A percentile compares a stretch with the other conserved stretches of the same genome.
phyloP scores from a whole-genome alignment of 1,284 basidiomycete species.

The Boletus austroedulis region DNA sequence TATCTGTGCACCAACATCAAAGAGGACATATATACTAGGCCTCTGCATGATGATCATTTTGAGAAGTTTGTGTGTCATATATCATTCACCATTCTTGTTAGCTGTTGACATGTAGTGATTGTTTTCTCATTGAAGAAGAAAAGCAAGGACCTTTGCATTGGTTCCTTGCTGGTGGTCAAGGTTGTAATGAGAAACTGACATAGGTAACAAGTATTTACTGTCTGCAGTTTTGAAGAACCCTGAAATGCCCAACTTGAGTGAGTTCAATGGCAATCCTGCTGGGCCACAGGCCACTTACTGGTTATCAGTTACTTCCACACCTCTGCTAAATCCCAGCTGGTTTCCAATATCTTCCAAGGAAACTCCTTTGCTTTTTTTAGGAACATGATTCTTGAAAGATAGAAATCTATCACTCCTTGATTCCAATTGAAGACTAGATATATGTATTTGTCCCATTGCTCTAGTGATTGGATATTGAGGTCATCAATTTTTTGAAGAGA shows the following conservation, averaged over 20 bases:
- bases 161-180: neutral
- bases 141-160: neutral
- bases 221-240: neutral
- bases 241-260: neutral
- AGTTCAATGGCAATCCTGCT: no score
- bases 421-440: neutral
- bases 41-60: neutral
- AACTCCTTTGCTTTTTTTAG: neutral
- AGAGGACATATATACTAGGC: neutral
- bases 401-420: neutral
- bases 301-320: neutral
- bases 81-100: neutral
- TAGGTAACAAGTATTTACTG: neutral
- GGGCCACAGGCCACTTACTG: neutral
- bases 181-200: neutral
- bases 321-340: neutral
- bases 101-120: neutral
- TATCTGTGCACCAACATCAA: neutral
- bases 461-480: neutral
- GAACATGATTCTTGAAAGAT: neutral
- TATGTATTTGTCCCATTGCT: neutral
- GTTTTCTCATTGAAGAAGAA: neutral
- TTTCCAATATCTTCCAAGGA: neutral
- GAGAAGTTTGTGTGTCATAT: neutral
- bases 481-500: neutral